phyloP scores from a whole-genome alignment of 129 eudicot genomes.

The Flaveria trinervia region DNA sequence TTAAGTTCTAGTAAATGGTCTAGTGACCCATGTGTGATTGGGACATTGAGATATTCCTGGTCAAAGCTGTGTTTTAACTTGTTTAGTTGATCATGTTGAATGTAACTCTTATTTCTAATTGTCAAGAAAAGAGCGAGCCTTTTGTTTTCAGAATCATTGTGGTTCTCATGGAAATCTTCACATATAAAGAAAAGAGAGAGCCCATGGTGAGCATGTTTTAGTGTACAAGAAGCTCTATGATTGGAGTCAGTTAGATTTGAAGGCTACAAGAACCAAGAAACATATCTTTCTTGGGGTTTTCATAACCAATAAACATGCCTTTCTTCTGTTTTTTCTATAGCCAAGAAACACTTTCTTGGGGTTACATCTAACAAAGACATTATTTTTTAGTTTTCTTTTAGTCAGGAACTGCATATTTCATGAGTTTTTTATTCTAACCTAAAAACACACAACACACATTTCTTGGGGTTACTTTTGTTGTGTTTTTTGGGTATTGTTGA shows the following conservation, averaged over 20 bases:
- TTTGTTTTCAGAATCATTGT: neutral
- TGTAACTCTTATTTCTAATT: neutral
- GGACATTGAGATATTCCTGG: neutral
- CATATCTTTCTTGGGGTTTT: too few relatives aligned
- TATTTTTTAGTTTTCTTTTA: too few relatives aligned
- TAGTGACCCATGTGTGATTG: slow-evolving; percentile 2
- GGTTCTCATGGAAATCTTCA: neutral
- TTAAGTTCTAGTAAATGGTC: neutral
- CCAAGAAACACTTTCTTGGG: neutral
- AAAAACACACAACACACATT: too few relatives aligned
- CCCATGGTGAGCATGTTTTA: neutral
- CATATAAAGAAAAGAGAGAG: neutral
- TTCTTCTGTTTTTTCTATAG: neutral
- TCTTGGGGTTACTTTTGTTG: too few relatives aligned
- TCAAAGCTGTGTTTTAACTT: neutral
- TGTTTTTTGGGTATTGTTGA: too few relatives aligned
- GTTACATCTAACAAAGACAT: too few relatives aligned
- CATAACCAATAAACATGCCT: neutral
- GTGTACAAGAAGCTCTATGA: neutral
- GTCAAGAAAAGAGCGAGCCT: neutral
- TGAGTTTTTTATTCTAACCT: too few relatives aligned
- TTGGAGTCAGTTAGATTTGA: neutral
- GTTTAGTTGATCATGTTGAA: neutral
- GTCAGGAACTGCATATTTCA: too few relatives aligned
- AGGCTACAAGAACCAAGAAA: neutral